Evolutionary conservation across 768 basidiomycete genomes (phyloP), one percentile per base, ranked within the genome.

Genomic region (Boletales sp.): DNA sequence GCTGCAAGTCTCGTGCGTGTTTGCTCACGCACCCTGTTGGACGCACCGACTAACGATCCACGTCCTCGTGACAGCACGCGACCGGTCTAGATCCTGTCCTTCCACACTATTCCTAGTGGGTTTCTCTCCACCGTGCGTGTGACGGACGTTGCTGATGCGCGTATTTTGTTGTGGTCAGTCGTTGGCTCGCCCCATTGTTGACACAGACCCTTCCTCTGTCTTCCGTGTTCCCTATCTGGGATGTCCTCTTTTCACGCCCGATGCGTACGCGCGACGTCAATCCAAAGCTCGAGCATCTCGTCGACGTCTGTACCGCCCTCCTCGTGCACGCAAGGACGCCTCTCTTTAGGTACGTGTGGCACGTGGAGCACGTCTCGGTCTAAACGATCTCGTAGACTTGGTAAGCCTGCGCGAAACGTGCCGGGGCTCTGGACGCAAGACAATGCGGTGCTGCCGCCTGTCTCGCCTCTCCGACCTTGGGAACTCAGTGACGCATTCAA

Each of bases 41-140:
- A 6, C 1, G 13, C 40, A 8, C 29, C 15, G 4, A 38, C 13
- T 36, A 8, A 58, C 21, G 1, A 1, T 21, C 44, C 11, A 11
- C 3, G 29, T 44, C 12, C 3, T 27, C 24, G 43, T 35, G 43
- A 38, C 54, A 90, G 88, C 73, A 77, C 60, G 64, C 67, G 10
- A 82, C 80, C 54, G 84, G 87, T 2, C 70, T 91, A 8, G 83
- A 87, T 59, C 88, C 88, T 18, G 68, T 74, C 24, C 69, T 84
- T 24, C 88, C 88, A 3, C 87, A 90, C 68, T 90, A 87, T 65
- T 88, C 88, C 42, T 85, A 84, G 88, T 90, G 67, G 54, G 87
- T 68, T 8, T 40, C 39, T 37, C 17, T 37, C 40, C 44, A 34
- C 39, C 11, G 19, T 17, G 14, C 12, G 11, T 9, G 30, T 24